These are phyloP conservation scores for Plasmodium relictum DNA, from an alignment of 169 alveolate genomes.

Conservation along the genomic window DNA sequence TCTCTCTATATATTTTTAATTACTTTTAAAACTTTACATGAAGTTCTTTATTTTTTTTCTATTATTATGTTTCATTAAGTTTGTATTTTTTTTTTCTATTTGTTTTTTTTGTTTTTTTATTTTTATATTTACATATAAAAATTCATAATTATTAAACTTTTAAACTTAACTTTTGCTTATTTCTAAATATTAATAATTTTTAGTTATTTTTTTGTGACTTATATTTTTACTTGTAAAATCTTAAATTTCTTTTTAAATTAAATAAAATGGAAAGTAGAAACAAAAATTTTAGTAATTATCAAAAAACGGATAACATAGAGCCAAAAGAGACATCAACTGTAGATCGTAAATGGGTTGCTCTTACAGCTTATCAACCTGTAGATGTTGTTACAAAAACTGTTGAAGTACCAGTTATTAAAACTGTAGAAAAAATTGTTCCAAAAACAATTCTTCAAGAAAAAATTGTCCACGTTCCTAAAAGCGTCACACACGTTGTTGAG, in stretches of 20 bases:
- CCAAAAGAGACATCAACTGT: conserved; percentile 80
- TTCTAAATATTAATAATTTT: conserved; percentile 7
- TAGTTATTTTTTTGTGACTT: background rate
- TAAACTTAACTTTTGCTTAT: conserved; percentile 11
- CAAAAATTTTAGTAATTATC: conserved; percentile 71
- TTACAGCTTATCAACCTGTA: conserved; percentile 92
- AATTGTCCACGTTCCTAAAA: conserved; percentile 89
- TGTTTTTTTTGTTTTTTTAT: conserved; percentile 4
- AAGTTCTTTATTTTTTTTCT: background rate
- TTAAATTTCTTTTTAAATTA: conserved; percentile 17
- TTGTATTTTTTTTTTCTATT: conserved; percentile 23
- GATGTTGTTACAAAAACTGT: conserved; percentile 88
- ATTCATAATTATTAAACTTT: background rate
- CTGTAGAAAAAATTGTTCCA: conserved; percentile 86
- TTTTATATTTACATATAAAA: conserved; percentile 7
- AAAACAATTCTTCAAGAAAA: conserved; percentile 89
- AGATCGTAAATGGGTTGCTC: conserved; percentile 87
- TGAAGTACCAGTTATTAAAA: conserved; percentile 86
- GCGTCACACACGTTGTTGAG: conserved; percentile 90
- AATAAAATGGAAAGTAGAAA: conserved; percentile 77
- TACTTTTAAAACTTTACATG: background rate
- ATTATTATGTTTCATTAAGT: conserved; percentile 13
- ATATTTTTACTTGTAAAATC: background rate
- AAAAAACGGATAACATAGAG: conserved; percentile 79
- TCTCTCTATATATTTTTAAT: background rate